Evolutionary conservation across 345 rosid genomes (phyloP), one percentile per base, ranked within the genome.

Genomic region (Brassica napus): DNA sequence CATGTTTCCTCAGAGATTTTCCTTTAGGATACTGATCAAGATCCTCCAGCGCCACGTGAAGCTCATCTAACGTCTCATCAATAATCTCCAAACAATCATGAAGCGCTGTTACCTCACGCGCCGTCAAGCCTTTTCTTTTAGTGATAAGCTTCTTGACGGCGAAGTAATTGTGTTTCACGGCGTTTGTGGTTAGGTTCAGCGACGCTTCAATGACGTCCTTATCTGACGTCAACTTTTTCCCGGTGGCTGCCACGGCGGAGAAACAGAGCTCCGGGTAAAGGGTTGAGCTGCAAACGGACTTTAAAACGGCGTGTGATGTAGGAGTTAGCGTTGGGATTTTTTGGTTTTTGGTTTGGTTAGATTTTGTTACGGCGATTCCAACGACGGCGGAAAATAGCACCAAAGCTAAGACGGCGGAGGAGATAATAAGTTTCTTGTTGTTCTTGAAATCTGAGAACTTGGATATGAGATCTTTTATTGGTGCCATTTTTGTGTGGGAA

Each of bases 81-180:
- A 87, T 87, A 18, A 88, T 90, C 88, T 91, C 89, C 21, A 90
- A 67, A 60, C 97, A 94, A 71, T 94, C 98, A 58, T 88, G 94
- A 55, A 94, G 88, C 47, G 98, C 98, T 5, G 84, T 79, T 63
- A 80, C 82, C 63, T 94, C 91, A 8, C 97, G 86, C 32, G 18
- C 44, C 1, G 92, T 88, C 14, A 92, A 87, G 3, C 49, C 63
- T 54, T 72, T 77, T 1, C 71, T 70, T 21, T 14, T 74, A 5
- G 49, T 7, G 6, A 71, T 16, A 30, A 82, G 75, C 58, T 82
- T 84, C 81, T 74, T 74, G 12, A 86, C 73, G 6, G 81, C 57
- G 52, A 84, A 72, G 73, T 42, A 80, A 68, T 82, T 84, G 52
- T 80, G 83, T 49, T 44, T 18, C 57, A 82, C 86, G 62, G 88